Percentiles rank a stretch among this genome's conserved stretches.
These are phyloP conservation scores for Cyberlindnera samutprakarnensis DNA, from an alignment of 805 yeast genomes.

Conservation along the genomic window DNA sequence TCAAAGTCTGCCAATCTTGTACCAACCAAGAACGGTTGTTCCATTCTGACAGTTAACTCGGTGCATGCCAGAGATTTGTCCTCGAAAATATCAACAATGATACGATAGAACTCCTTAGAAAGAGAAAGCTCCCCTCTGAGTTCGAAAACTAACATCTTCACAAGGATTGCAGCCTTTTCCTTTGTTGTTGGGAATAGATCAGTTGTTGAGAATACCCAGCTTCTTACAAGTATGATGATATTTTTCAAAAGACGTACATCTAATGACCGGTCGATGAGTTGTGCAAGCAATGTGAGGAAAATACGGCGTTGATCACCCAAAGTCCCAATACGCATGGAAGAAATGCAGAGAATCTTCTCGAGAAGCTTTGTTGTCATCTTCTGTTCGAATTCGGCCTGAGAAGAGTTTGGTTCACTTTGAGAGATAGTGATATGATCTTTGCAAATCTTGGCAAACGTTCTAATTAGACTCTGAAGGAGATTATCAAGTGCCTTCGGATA, in stretches of 20 bases:
- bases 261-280: slow-evolving; percentile 79
- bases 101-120: slow-evolving; percentile 74
- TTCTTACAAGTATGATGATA: slow-evolving; percentile 70
- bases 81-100: slow-evolving; percentile 81
- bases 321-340: slow-evolving; percentile 74
- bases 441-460: slow-evolving; percentile 82
- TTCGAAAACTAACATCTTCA: slow-evolving; percentile 92
- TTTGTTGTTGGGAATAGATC: slow-evolving; percentile 91
- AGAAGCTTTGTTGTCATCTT: slow-evolving; percentile 70
- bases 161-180: slow-evolving; percentile 89
- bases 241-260: slow-evolving; percentile 69
- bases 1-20: slow-evolving; percentile 73
- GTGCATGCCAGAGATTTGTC: slow-evolving; percentile 71
- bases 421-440: slow-evolving; percentile 72
- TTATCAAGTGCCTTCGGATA: slow-evolving; percentile 71
- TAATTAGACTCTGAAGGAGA: slow-evolving; percentile 68
- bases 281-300: slow-evolving; percentile 79
- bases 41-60: slow-evolving; percentile 90
- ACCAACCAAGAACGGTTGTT: slow-evolving; percentile 92
- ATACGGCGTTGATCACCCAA: slow-evolving; percentile 91
- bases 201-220: slow-evolving; percentile 81
- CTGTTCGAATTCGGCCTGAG: slow-evolving; percentile 58
- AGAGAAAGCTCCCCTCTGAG: slow-evolving; percentile 74
- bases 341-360: slow-evolving; percentile 67
- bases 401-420: slow-evolving; percentile 29